Evolutionary conservation across 2,329 filamentous ascomycete species (phyloP).

Genomic region (Trichoderma citrinoviride): DNA sequence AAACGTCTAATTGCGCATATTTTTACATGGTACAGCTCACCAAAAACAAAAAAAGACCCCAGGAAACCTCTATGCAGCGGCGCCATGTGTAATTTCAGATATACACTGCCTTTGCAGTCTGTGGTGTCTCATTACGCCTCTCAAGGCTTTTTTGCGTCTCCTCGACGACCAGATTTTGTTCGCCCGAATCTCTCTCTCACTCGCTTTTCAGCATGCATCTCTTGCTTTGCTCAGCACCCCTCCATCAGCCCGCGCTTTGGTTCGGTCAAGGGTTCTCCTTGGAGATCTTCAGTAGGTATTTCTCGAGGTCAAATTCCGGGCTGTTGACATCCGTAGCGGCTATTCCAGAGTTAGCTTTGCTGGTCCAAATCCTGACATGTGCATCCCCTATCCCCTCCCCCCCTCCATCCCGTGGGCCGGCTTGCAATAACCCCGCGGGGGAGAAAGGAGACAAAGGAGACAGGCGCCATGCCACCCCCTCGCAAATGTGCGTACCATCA

Average conservation of each 20-base stretch:
- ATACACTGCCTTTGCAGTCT: conserved; percentile 28
- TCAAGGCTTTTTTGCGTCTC: conserved; percentile 13
- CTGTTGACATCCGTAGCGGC: conserved; percentile 65
- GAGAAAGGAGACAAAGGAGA: background rate
- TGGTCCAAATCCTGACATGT: background rate
- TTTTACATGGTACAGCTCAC: conserved; percentile 53
- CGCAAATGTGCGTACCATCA: conserved; percentile 31
- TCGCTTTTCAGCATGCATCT: background rate
- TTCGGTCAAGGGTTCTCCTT: conserved; percentile 49
- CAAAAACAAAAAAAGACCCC: conserved; percentile 40
- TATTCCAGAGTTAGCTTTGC: conserved; percentile 24
- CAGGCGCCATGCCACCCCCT: background rate
- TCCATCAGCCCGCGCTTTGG: conserved; percentile 1
- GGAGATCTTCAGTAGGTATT: conserved; percentile 66
- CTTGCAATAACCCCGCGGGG: background rate
- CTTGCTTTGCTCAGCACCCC: conserved; percentile 5
- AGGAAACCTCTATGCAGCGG: conserved; percentile 52
- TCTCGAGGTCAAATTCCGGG: conserved; percentile 91
- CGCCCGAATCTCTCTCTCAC: conserved; percentile 4
- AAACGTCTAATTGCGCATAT: conserved; percentile 50
- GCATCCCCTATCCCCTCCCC: background rate
- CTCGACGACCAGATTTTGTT: conserved; percentile 6
- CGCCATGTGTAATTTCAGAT: conserved; percentile 42
- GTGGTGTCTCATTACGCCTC: conserved; percentile 19
- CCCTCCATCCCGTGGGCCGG: background rate